phyloP scores from a whole-genome alignment of 257 asterid species.

The Ilex aquifolium region DNA sequence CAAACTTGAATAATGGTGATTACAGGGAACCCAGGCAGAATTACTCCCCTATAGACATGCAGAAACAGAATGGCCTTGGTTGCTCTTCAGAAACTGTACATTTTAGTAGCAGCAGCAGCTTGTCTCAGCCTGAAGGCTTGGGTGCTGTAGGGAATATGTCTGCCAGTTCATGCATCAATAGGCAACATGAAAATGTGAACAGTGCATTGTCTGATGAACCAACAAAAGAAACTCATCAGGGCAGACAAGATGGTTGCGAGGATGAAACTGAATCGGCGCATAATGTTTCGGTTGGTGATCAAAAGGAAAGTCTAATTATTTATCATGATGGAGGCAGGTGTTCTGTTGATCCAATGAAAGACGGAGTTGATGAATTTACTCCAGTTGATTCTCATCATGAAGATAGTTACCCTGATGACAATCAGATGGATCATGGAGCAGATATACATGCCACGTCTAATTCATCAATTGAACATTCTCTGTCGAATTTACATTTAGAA shows the following conservation, averaged over 20 bases:
- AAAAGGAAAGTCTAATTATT: conserved; percentile 17
- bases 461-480: conserved; percentile 5
- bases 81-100: conserved; percentile 18
- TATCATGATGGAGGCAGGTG: conserved; percentile 19
- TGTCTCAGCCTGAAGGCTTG: conserved; percentile 14
- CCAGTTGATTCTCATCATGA: conserved; percentile 17
- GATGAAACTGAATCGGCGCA: conserved; percentile 8
- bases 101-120: conserved; percentile 13
- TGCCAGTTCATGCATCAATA: conserved; percentile 11
- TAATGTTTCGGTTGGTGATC: conserved; percentile 4
- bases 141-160: conserved; percentile 14
- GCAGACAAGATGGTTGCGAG: conserved; percentile 1
- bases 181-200: conserved; percentile 9
- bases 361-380: conserved; percentile 16
- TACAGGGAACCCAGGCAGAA: conserved; percentile 2
- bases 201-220: conserved; percentile 6
- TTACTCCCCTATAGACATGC: not conserved
- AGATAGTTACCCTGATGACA: conserved; percentile 16
- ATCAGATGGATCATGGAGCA: conserved; percentile 3
- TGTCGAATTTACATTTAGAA: conserved; percentile 20
- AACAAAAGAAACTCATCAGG: conserved; percentile 13
- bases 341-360: conserved; percentile 17
- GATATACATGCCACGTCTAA: conserved; percentile 1
- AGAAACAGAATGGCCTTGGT: conserved; percentile 18
- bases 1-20: conserved; percentile 26